phyloP scores from a whole-genome alignment of 805 yeast genomes.

The Candida qinlingensis region DNA sequence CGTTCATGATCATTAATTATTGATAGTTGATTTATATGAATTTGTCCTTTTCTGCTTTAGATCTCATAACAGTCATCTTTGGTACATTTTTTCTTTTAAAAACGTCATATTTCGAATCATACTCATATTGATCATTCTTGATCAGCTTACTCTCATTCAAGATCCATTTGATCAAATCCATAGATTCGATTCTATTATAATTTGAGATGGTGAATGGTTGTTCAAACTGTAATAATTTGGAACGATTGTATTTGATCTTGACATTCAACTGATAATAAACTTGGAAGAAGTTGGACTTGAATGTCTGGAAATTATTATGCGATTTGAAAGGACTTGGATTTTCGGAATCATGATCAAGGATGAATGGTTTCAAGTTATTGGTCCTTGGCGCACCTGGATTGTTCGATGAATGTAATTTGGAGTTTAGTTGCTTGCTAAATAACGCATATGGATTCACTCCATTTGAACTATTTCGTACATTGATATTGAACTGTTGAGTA shows the following conservation, averaged over 20 bases:
- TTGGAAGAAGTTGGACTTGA: conserved; percentile 43
- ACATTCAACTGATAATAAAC: conserved; percentile 43
- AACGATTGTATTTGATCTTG: conserved; percentile 41
- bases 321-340: conserved; percentile 30
- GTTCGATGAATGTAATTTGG: conserved; percentile 23
- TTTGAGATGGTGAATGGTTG: conserved; percentile 54
- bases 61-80: conserved; percentile 17
- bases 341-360: conserved; percentile 16
- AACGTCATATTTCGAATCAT: conserved; percentile 25
- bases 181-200: conserved; percentile 42
- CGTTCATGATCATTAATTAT: too few relatives aligned
- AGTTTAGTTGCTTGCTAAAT: conserved; percentile 28
- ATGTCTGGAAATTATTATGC: conserved; percentile 43
- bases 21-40: conserved; percentile 8
- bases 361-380: conserved; percentile 27
- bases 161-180: conserved; percentile 48
- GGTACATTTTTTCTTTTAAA: conserved; percentile 29
- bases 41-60: conserved; percentile 20
- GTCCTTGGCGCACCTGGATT: conserved; percentile 17
- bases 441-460: conserved; percentile 19
- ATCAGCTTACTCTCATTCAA: conserved; percentile 43
- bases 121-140: conserved; percentile 31
- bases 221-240: conserved; percentile 43
- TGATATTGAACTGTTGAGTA: conserved; percentile 24
- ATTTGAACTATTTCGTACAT: conserved; percentile 15